Evolutionary conservation across 768 basidiomycete genomes (phyloP).

Genomic region (Mycena filopes): DNA sequence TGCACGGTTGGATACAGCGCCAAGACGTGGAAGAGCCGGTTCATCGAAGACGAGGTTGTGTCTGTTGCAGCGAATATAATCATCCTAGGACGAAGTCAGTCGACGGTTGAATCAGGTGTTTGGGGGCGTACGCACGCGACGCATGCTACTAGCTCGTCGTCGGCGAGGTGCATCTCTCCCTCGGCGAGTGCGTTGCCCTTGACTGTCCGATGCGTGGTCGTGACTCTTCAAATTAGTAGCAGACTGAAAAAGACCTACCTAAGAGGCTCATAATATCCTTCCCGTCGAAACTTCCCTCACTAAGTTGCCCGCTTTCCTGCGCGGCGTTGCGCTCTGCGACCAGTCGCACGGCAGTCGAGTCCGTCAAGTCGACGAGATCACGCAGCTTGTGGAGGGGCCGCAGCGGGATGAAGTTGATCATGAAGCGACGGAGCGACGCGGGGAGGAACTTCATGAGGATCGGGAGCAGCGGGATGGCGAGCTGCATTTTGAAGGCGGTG

Average conservation of each 20-base stretch:
- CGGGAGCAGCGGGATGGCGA: neutral
- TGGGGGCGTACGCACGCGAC: neutral
- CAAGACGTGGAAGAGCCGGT: neutral
- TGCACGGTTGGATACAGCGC: neutral
- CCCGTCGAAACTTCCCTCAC: neutral
- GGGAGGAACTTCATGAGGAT: neutral
- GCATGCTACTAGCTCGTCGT: neutral
- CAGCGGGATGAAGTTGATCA: neutral
- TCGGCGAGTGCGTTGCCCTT: too few relatives aligned
- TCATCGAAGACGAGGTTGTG: neutral
- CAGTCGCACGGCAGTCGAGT: neutral
- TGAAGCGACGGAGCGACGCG: neutral
- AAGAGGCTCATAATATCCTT: constrained; percentile 9
- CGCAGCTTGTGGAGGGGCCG: neutral
- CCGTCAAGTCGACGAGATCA: neutral
- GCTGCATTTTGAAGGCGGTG: neutral
- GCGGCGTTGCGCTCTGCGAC: neutral
- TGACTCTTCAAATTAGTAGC: too few relatives aligned
- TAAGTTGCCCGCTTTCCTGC: neutral
- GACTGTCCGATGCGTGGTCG: too few relatives aligned
- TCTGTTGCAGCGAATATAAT: neutral
- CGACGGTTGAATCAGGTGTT: too few relatives aligned
- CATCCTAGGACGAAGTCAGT: neutral
- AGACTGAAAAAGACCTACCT: neutral
- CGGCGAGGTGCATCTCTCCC: neutral